Percentiles rank a stretch among this genome's conserved stretches.
Conservation (phyloP, 139 green algal species). For the Medakamo hakoo region DNA sequence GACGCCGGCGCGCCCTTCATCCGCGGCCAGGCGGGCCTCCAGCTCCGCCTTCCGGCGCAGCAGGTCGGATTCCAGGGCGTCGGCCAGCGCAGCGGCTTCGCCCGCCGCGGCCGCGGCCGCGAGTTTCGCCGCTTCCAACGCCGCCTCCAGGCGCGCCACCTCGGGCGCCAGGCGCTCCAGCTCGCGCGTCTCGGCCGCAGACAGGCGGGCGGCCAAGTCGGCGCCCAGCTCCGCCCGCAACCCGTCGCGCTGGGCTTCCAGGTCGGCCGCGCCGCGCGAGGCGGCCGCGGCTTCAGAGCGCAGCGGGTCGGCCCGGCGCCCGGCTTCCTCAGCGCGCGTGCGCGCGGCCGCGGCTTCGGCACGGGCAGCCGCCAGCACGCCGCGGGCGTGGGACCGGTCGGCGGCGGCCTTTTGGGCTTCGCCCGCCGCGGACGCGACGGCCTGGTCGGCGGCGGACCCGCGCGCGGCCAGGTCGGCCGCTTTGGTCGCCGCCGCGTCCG, state of each 20-base stretch:
- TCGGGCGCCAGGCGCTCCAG: background rate
- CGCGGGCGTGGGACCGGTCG: background rate
- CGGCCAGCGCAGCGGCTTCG: constrained; percentile 5
- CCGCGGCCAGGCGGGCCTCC: constrained; percentile 28
- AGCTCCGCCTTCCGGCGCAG: constrained; percentile 46
- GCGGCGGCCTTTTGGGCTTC: background rate
- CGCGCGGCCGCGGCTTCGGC: constrained; percentile 4
- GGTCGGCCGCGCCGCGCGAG: background rate
- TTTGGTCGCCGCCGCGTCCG: constrained; percentile 1
- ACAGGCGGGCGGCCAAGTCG: constrained; percentile 5
- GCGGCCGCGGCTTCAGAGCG: no score
- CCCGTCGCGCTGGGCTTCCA: constrained; percentile 5
- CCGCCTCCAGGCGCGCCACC: constrained; percentile 5
- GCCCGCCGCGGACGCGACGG: constrained; percentile 21
- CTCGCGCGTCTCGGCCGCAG: background rate
- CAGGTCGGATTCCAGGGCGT: constrained; percentile 19
- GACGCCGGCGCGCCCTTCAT: no score
- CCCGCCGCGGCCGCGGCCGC: constrained; percentile 1
- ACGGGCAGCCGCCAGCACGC: constrained; percentile 5
- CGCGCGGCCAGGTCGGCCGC: constrained; percentile 8
- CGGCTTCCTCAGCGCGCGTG: background rate
- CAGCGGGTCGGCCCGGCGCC: no score
- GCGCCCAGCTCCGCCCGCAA: constrained; percentile 14
- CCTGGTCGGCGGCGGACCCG: constrained; percentile 15
- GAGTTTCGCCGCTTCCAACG: constrained; percentile 2